phyloP scores from a whole-genome alignment of 768 basidiomycete genomes.

The Pholiota molesta region DNA sequence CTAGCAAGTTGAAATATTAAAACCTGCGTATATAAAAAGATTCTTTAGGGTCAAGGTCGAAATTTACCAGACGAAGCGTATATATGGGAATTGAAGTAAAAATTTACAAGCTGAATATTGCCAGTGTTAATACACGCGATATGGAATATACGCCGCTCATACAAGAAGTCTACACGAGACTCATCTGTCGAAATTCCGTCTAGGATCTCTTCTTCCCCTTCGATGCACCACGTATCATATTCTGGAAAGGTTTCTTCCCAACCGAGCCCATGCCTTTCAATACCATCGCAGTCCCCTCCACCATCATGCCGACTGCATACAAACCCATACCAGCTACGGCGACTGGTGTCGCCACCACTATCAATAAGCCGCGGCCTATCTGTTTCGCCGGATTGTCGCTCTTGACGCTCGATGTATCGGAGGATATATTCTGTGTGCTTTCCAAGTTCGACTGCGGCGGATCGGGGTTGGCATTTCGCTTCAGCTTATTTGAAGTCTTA shows the following conservation, averaged over 20 bases:
- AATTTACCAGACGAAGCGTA: too few species aligned
- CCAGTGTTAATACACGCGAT: too few species aligned
- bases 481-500: not conserved
- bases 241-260: constrained; percentile 5
- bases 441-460: not conserved
- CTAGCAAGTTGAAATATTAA: too few species aligned
- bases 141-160: too few species aligned
- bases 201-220: not conserved
- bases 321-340: constrained; percentile 17
- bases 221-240: not conserved
- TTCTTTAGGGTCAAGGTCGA: too few species aligned
- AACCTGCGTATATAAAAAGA: too few species aligned
- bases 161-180: too few species aligned
- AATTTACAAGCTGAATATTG: too few species aligned
- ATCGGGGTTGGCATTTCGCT: not conserved
- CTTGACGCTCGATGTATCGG: not conserved
- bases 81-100: too few species aligned
- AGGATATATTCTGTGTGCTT: not conserved
- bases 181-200: too few species aligned
- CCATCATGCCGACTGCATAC: constrained; percentile 13
- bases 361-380: constrained; percentile 14
- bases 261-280: constrained; percentile 16
- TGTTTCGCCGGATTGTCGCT: constrained; percentile 10
- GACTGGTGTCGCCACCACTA: constrained; percentile 13
- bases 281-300: constrained; percentile 11